Evolutionary conservation across 2,329 filamentous ascomycete genomes (phyloP), one percentile per base, ranked within the genome.

Genomic region (Fusarium sp.): DNA sequence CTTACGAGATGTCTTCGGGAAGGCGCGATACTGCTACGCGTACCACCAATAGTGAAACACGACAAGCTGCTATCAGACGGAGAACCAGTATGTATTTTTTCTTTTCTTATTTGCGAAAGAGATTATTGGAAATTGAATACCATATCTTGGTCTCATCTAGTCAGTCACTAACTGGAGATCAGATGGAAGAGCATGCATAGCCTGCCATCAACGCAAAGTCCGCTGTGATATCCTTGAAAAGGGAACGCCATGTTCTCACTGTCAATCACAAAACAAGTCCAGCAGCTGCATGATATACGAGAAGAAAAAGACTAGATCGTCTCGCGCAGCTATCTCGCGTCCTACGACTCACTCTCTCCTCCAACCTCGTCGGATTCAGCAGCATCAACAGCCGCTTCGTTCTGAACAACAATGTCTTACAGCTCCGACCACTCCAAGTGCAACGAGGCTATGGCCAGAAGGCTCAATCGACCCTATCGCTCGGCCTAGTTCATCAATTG

Each of bases 131-230:
- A 16, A 22, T 38, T n/a, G 34, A 38, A n/a, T 38, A n/a, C n/a
- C 18, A n/a, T n/a, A n/a, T 38, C 34, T n/a, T n/a, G 34, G 18
- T n/a, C 34, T 38, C 10, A n/a, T 38, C 34, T 38, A n/a, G 34
- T 38, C 34, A 52, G 32, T 52, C 18, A 52, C 50, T 52, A 42
- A 52, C 40, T 34, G 38, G 24, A n/a, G 24, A 52, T 25, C 50
- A 80, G 79, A 80, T 38, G 78, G 79, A 46, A 76, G 77, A 66
- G 85, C 85, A 38, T 86, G 84, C 63, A 75, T 84, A 43, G 79
- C 81, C 64, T 86, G 84, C 56, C 84, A 86, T 74, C 82, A 81
- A 52, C 82, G 84, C 60, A 86, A 86, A 73, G 82, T 86, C 52
- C 82, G 83, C 65, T 86, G 84, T 66, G 85, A 86, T 75, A 81